A percentile compares a stretch with the other conserved stretches of the same genome.
These are phyloP conservation scores for Diutina rugosa DNA, from an alignment of 1,139 yeast species.

Conservation along the genomic window DNA sequence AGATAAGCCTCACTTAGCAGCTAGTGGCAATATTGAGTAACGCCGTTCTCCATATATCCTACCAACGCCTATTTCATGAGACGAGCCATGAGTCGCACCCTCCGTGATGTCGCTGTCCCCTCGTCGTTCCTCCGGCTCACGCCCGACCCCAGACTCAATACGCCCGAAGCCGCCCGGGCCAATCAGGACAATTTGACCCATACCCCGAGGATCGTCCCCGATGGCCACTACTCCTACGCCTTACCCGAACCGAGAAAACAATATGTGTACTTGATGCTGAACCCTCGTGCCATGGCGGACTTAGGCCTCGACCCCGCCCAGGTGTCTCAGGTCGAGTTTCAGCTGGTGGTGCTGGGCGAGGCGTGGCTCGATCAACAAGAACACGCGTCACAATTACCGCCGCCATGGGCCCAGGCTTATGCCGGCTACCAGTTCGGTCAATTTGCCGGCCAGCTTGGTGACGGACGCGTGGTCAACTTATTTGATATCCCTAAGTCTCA, in stretches of 20 bases:
- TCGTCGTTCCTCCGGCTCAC: background rate
- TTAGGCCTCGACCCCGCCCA: slow-evolving; percentile 37
- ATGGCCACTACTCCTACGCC: slow-evolving; percentile 63
- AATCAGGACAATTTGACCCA: slow-evolving; percentile 15
- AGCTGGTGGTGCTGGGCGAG: slow-evolving; percentile 53
- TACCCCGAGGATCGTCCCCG: slow-evolving; percentile 45
- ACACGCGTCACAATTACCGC: slow-evolving; percentile 21
- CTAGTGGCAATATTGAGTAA: too few species aligned
- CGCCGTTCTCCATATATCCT: background rate
- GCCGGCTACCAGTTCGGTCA: slow-evolving; percentile 96
- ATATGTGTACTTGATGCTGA: slow-evolving; percentile 44
- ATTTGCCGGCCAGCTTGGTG: slow-evolving; percentile 96
- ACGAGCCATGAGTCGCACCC: background rate
- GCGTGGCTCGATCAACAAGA: slow-evolving; percentile 10
- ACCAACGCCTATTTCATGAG: background rate
- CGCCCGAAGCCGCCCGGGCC: background rate
- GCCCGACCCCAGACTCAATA: background rate
- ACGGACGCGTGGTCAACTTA: slow-evolving; percentile 78
- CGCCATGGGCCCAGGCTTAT: slow-evolving; percentile 83
- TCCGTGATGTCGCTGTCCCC: background rate
- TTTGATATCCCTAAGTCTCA: slow-evolving; percentile 43
- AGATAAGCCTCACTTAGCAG: too few species aligned
- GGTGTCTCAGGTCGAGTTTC: slow-evolving; percentile 29
- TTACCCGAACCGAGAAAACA: slow-evolving; percentile 48
- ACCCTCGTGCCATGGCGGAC: slow-evolving; percentile 48